These are phyloP conservation scores for Hypoxylon sp. DNA, from an alignment of 2,329 filamentous ascomycete genomes.

Conservation along the genomic window DNA sequence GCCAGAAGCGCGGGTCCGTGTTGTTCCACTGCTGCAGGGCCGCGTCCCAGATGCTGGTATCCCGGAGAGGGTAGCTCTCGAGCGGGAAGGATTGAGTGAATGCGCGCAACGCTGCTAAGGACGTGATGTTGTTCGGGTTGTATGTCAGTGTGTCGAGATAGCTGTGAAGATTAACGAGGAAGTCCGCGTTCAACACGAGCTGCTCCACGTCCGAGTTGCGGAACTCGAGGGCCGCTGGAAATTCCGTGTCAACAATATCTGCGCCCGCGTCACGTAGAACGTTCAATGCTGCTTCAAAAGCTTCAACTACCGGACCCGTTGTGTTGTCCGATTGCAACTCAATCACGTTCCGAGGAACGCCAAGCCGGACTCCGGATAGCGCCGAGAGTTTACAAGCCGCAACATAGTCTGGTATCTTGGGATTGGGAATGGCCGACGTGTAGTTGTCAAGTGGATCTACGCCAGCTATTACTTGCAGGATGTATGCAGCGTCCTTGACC, in stretches of 20 bases:
- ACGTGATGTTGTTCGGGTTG: slow-evolving; percentile 69
- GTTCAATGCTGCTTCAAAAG: slow-evolving; percentile 68
- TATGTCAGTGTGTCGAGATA: slow-evolving; percentile 68
- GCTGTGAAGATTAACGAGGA: slow-evolving; percentile 65
- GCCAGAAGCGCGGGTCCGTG: slow-evolving; percentile 64
- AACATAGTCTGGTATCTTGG: slow-evolving; percentile 69
- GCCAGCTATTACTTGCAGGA: slow-evolving; percentile 73
- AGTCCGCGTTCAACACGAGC: slow-evolving; percentile 69
- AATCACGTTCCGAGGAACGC: slow-evolving; percentile 69
- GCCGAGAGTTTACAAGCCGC: slow-evolving; percentile 64
- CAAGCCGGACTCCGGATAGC: slow-evolving; percentile 70
- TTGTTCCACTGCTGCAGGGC: slow-evolving; percentile 66
- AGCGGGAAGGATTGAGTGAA: slow-evolving; percentile 66
- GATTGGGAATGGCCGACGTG: slow-evolving; percentile 69
- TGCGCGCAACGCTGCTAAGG: slow-evolving; percentile 62
- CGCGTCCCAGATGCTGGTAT: slow-evolving; percentile 68
- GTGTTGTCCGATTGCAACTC: slow-evolving; percentile 51
- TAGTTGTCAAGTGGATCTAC: slow-evolving; percentile 72
- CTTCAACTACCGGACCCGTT: slow-evolving; percentile 52
- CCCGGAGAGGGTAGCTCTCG: slow-evolving; percentile 72
- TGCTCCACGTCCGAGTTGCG: background rate
- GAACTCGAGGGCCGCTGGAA: slow-evolving; percentile 56
- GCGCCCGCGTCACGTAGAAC: slow-evolving; percentile 68
- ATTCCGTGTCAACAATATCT: slow-evolving; percentile 69
- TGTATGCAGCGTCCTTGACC: slow-evolving; percentile 73